Evolutionary conservation across 2,329 filamentous ascomycete species (phyloP).

Genomic region (Niveomyces coronatus): DNA sequence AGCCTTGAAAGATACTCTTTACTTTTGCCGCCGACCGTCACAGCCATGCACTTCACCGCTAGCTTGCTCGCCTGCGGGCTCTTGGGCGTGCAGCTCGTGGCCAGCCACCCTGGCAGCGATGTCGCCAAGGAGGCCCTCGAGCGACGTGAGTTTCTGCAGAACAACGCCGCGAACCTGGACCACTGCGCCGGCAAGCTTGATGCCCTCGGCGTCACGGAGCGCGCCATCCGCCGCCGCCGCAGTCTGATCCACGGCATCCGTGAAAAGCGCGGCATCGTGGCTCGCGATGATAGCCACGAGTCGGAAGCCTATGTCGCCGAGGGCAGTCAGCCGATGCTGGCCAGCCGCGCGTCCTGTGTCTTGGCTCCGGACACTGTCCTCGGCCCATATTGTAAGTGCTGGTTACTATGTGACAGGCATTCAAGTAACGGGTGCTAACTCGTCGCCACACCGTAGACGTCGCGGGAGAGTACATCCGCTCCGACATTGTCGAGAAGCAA

Average conservation of each 20-base stretch:
- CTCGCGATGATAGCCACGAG: neutral
- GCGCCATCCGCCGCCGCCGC: constrained; percentile 30
- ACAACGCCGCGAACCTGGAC: constrained; percentile 27
- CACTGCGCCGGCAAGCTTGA: constrained; percentile 32
- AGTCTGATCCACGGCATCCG: constrained; percentile 27
- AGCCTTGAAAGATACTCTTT: no score
- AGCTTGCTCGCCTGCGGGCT: constrained; percentile 6
- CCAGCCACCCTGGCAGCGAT: constrained; percentile 35
- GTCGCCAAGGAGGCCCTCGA: constrained; percentile 32
- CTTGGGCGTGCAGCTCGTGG: constrained; percentile 10
- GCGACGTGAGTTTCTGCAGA: constrained; percentile 31
- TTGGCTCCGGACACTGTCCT: constrained; percentile 35
- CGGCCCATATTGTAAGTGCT: constrained; percentile 33
- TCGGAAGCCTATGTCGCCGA: constrained; percentile 18
- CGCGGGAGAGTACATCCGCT: constrained; percentile 30
- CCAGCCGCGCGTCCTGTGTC: constrained; percentile 32
- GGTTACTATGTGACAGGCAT: neutral
- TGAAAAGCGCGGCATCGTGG: constrained; percentile 21
- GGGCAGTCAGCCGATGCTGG: constrained; percentile 21
- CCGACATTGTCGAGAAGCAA: constrained; percentile 31
- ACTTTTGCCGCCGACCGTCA: neutral
- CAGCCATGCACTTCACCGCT: neutral
- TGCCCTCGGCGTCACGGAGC: constrained; percentile 29
- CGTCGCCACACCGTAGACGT: constrained; percentile 18
- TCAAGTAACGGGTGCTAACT: neutral